phyloP scores from a whole-genome alignment of 2,329 filamentous ascomycete species.

The Stromatinia cepivora region DNA sequence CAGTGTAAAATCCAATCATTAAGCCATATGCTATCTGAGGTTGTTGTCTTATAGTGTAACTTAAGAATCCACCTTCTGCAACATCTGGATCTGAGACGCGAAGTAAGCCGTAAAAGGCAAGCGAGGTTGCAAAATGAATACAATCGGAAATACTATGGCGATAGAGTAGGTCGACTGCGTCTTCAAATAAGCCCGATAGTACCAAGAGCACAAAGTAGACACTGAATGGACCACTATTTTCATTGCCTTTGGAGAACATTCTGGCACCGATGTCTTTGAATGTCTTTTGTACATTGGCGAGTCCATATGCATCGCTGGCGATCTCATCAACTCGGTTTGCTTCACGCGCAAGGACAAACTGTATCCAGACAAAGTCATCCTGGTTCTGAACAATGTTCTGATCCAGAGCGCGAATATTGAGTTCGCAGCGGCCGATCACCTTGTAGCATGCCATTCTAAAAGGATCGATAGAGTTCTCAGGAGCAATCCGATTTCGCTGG shows the following conservation, averaged over 20 bases:
- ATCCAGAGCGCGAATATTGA: slow-evolving; percentile 63
- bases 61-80: slow-evolving; percentile 68
- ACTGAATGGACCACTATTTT: slow-evolving; percentile 72
- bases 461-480: slow-evolving; percentile 85
- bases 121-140: slow-evolving; percentile 88
- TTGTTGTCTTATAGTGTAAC: slow-evolving; percentile 64
- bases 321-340: slow-evolving; percentile 63
- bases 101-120: slow-evolving; percentile 86
- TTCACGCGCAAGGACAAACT: slow-evolving; percentile 68
- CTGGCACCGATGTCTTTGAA: slow-evolving; percentile 87
- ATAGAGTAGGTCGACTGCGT: slow-evolving; percentile 88
- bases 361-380: slow-evolving; percentile 73
- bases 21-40: slow-evolving; percentile 92
- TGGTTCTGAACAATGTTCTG: slow-evolving; percentile 51
- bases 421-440: slow-evolving; percentile 79
- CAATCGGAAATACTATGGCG: slow-evolving; percentile 89
- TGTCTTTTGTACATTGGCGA: slow-evolving; percentile 70
- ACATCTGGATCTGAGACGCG: slow-evolving; percentile 80
- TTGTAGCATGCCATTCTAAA: slow-evolving; percentile 98
- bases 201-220: slow-evolving; percentile 94
- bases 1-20: slow-evolving; percentile 92
- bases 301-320: slow-evolving; percentile 64
- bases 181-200: slow-evolving; percentile 89
- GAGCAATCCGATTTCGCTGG: slow-evolving; percentile 78
- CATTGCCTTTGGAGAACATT: slow-evolving; percentile 81